Base-by-base conservation (phyloP, 495 filamentous ascomycete genomes). In the Lasiosphaeris hirsuta region DNA sequence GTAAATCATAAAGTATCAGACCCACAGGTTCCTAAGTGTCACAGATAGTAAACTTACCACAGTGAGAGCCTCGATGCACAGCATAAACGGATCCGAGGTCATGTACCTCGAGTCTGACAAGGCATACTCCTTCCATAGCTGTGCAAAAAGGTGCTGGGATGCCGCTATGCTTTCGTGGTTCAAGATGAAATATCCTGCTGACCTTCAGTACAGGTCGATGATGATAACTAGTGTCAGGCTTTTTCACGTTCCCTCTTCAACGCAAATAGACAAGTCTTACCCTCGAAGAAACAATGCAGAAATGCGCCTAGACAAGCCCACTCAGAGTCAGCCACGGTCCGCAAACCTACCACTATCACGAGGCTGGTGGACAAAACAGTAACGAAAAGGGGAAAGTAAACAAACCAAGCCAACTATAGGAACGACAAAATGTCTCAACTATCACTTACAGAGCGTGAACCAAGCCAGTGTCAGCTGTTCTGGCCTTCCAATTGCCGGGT, bases 81-180 rank as follows among this genome's bases (percentile, higher is more conserved):
- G 75, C 57, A 95, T 90, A 66, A 95, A 88, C 0, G 84, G 79
- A 63, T 96, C 86, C 8, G 82, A 82, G 4, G 84, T 90, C 66
- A 95, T 74, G 61, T 95, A 95, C 37, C 90, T 82, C 33, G 89
- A 92, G 70, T 95, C 90, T 14, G 88, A 90, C 38, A 88, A 77
- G 7, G 88, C 80, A 75, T 95, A 95, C 66, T 95, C 90, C 64
- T 94, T 95, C 90, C 90, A 95, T 37, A 94, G 71, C 71, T 94
- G 89, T 0, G 86, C 87, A 41, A 91, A 84, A 0, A 92, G 63
- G 30, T 63, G 59, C 46, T 79, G 73, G 1, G 68, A 73, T 1
- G 67, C 65, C 1, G 73, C 63, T 37, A 79, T 17, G 13, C 65
- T 61, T 5, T 74, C 70, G 73, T 86, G 85, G 67, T 90, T 84